These are phyloP conservation scores for Scleromitrula shiraiana DNA, from an alignment of 2,329 filamentous ascomycete genomes.

Conservation along the genomic window DNA sequence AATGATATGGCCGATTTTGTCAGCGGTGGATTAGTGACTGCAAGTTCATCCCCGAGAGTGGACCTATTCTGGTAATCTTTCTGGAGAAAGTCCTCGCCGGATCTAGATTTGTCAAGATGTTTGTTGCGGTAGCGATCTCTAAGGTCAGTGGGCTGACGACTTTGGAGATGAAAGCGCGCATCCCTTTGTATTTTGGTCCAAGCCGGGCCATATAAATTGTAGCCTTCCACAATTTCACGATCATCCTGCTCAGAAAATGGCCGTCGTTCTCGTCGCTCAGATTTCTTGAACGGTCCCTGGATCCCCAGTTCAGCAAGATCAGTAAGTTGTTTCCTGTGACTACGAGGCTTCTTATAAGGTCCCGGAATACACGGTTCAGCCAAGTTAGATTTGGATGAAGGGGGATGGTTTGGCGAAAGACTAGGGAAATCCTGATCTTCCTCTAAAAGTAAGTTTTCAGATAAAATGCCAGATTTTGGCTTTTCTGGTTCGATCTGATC, in stretches of 20 bases:
- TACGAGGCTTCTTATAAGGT: constrained; percentile 44
- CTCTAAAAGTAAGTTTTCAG: constrained; percentile 45
- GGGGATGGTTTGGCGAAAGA: constrained; percentile 22
- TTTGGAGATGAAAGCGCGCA: constrained; percentile 47
- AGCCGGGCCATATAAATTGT: constrained; percentile 51
- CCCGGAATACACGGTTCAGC: no score
- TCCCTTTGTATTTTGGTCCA: constrained; percentile 61
- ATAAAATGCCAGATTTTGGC: constrained; percentile 41
- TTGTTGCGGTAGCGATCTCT: constrained; percentile 57
- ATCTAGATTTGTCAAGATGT: constrained; percentile 46
- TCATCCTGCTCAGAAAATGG: constrained; percentile 58
- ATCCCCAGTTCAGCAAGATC: constrained; percentile 52
- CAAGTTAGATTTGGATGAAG: constrained; percentile 15
- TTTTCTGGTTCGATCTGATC: constrained; percentile 26
- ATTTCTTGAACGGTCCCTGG: constrained; percentile 53
- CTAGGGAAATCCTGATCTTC: constrained; percentile 15
- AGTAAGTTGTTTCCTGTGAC: constrained; percentile 48
- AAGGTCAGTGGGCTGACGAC: constrained; percentile 53
- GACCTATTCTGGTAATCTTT: constrained; percentile 1
- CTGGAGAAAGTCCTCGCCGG: not conserved
- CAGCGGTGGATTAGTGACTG: not conserved
- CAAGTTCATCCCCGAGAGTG: not conserved
- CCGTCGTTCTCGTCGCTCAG: constrained; percentile 49
- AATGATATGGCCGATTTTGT: constrained; percentile 6
- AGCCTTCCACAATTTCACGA: constrained; percentile 51